Evolutionary conservation across 352 stramenopile species (phyloP).

Genomic region (Elongisporangium undulatum): DNA sequence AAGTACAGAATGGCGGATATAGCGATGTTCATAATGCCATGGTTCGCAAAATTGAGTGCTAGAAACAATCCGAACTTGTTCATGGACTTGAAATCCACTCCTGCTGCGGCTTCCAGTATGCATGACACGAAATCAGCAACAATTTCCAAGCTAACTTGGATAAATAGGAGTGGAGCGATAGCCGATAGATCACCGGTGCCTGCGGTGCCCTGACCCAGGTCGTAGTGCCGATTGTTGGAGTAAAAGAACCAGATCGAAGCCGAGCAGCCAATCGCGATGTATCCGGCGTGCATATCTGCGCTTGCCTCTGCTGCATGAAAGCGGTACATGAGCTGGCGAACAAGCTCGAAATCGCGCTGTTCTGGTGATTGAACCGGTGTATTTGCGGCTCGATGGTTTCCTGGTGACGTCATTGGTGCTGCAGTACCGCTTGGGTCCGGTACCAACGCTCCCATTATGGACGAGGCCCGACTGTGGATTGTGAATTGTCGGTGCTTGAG

Average conservation of each 20-base stretch:
- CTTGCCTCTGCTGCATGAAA: conserved; percentile 20
- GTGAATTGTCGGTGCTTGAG: conserved; percentile 12
- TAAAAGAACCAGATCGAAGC: conserved; percentile 27
- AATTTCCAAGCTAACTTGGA: conserved; percentile 17
- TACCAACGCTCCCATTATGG: neutral
- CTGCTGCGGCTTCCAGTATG: conserved; percentile 18
- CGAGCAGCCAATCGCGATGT: conserved; percentile 40
- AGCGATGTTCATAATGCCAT: conserved; percentile 26
- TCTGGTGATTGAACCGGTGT: neutral
- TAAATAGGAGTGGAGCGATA: too few species aligned
- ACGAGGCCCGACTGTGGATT: neutral
- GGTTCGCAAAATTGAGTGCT: conserved; percentile 18
- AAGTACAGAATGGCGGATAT: conserved; percentile 31
- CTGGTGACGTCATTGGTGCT: conserved; percentile 2
- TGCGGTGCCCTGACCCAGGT: neutral
- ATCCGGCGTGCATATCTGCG: conserved; percentile 38
- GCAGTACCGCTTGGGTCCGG: conserved; percentile 13
- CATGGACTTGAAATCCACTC: conserved; percentile 19
- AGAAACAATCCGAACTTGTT: conserved; percentile 21
- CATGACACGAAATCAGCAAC: conserved; percentile 20
- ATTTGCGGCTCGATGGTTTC: neutral
- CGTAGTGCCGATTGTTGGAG: conserved; percentile 26
- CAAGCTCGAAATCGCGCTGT: conserved; percentile 14
- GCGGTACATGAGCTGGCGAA: conserved; percentile 11
- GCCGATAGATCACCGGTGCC: too few species aligned